A percentile compares a stretch with the other conserved stretches of the same genome.
Evolutionary conservation across 805 yeast species (phyloP).

Genomic region (Hanseniaspora nectarophila): DNA sequence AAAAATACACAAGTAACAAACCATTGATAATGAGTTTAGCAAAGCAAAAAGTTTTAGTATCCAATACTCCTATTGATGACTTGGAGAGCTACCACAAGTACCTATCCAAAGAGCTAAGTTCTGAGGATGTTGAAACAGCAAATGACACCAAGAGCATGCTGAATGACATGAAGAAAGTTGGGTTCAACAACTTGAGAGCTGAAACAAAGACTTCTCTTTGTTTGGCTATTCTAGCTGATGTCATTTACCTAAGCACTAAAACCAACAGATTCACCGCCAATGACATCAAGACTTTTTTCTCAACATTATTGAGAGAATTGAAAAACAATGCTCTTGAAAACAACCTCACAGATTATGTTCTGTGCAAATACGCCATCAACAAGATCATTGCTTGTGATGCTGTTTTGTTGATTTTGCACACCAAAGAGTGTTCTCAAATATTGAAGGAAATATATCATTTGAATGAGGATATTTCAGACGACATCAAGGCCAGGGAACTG

Average conservation of each 20-base stretch:
- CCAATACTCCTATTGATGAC: background rate
- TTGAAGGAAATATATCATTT: background rate
- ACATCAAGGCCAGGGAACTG: background rate
- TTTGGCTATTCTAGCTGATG: conserved; percentile 2
- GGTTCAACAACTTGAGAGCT: background rate
- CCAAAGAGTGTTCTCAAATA: background rate
- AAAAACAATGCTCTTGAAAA: background rate
- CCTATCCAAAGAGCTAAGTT: background rate
- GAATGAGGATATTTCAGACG: background rate
- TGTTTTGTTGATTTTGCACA: conserved; percentile 5
- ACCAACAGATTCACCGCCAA: conserved; percentile 2
- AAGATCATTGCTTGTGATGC: conserved; percentile 12
- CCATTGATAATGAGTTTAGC: background rate
- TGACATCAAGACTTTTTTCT: conserved; percentile 4
- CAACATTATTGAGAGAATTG: background rate
- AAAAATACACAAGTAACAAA: no score
- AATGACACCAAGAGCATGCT: background rate
- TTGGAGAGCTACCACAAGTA: background rate
- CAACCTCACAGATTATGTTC: background rate
- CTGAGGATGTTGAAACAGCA: background rate
- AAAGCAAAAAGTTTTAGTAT: background rate
- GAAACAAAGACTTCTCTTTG: background rate
- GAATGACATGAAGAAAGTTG: conserved; percentile 3
- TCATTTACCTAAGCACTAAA: background rate
- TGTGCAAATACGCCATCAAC: background rate